A percentile compares a stretch with the other conserved stretches of the same genome.
Evolutionary conservation across 1,284 basidiomycete species (phyloP).

Genomic region (Trichosporon sp.): DNA sequence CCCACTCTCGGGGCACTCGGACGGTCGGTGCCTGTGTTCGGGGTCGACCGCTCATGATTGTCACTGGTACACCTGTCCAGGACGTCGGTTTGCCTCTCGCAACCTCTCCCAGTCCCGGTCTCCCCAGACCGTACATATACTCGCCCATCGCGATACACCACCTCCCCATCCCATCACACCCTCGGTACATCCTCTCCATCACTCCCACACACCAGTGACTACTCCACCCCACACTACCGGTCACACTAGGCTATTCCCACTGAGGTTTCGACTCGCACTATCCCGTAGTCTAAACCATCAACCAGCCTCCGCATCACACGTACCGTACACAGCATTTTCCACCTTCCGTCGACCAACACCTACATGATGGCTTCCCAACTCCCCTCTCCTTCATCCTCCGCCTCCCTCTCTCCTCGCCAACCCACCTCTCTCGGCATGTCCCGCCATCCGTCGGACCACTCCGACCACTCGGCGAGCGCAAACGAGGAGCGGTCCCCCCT

Average conservation of each 20-base stretch:
- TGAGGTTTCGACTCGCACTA: background rate
- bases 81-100: constrained; percentile 1
- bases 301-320: constrained; percentile 1
- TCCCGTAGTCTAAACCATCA: background rate
- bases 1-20: constrained; percentile 4
- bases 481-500: constrained; percentile 17
- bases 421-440: constrained; percentile 8
- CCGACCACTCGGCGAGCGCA: constrained; percentile 10
- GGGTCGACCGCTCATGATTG: constrained; percentile 4
- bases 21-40: constrained; percentile 3
- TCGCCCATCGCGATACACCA: background rate
- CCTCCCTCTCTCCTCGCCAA: constrained; percentile 17
- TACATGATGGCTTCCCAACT: constrained; percentile 15
- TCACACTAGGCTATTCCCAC: background rate
- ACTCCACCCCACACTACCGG: background rate
- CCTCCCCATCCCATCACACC: background rate
- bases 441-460: constrained; percentile 14
- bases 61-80: constrained; percentile 2
- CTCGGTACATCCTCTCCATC: background rate
- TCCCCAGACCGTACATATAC: background rate
- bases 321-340: no score
- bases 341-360: background rate
- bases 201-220: background rate
- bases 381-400: constrained; percentile 16
- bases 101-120: background rate